Conservation (phyloP, 495 filamentous ascomycete genomes). For the Hypomontagnella monticulosa region DNA sequence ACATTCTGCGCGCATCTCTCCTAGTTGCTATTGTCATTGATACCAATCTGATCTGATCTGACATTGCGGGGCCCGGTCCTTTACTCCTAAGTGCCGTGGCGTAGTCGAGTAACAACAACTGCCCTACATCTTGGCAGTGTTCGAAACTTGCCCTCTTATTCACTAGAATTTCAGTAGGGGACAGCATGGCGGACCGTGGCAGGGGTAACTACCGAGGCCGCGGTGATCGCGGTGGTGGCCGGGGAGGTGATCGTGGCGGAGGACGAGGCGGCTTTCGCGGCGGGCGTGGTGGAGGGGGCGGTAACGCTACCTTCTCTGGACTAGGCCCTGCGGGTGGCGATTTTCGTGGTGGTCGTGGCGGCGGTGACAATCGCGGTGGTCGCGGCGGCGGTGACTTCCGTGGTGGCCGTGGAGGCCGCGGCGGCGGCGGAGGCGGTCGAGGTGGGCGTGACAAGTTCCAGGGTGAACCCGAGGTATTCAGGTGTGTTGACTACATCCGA, state of each 20-base stretch:
- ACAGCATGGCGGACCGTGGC: conserved; percentile 34
- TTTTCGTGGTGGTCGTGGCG: conserved; percentile 13
- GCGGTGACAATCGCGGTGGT: conserved; percentile 23
- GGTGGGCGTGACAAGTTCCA: conserved; percentile 36
- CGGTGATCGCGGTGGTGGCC: conserved; percentile 40
- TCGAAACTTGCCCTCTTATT: no score
- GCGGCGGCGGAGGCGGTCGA: conserved; percentile 34
- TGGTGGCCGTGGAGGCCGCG: conserved; percentile 22
- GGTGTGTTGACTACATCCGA: conserved; percentile 38
- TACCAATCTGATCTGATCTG: no score
- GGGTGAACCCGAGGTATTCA: conserved; percentile 39
- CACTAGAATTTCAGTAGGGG: background rate
- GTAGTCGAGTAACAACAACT: no score
- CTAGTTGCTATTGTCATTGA: no score
- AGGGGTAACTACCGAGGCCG: conserved; percentile 33
- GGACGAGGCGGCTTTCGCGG: conserved; percentile 42
- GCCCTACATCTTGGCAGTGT: no score
- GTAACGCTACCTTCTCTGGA: conserved; percentile 13
- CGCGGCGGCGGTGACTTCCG: conserved; percentile 35
- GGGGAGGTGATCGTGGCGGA: conserved; percentile 43
- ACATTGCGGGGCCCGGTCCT: no score
- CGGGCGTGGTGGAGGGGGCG: conserved; percentile 36
- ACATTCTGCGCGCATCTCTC: no score
- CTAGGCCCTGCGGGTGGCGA: conserved; percentile 24
- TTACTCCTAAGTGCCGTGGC: no score